Evolutionary conservation across 257 asterid genomes (phyloP), one percentile per base, ranked within the genome.

Genomic region (Paulownia fortunei): DNA sequence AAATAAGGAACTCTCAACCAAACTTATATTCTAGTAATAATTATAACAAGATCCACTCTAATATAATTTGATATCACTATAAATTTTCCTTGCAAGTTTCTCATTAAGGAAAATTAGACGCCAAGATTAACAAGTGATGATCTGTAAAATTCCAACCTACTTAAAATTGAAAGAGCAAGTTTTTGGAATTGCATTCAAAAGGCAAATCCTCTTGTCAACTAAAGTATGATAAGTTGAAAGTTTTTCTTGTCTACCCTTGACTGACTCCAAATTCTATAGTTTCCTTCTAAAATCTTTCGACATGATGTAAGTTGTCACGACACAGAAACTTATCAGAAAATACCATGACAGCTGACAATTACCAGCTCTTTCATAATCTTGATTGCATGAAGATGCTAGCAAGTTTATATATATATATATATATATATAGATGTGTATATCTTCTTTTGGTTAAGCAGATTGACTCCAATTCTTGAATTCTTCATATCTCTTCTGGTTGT

Each of bases 61-160:
- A 2, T 34, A 34, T n/a, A n/a, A n/a, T n/a, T 34, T 34, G 5
- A 34, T 34, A 34, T 34, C 5, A 34, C 37, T 34, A 34, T 34
- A 34, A 34, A 34, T 34, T 21, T 55, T 72, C 51, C 15, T 34
- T 65, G 7, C 67, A 55, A 72, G 55, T 37, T 37, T 56, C 55
- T 15, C 12, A 0, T 5, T 34, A 11, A 13, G 18, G 69, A 58
- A 73, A 44, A 23, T 42, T 73, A 16, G 60, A 24, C 47, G 16
- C 24, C 10, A 64, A 51, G 11, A 64, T 34, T 37, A 51, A 52
- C 8, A 37, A 76, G 32, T 52, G 24, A n/a, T n/a, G 5, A 59
- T 60, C 16, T 62, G 0, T 15, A 13, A 76, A 52, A 41, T 77
- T 68, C 81, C 36, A 58, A 56, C 81, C 81, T 68, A 77, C 56